Conservation (phyloP, 176 grass and related monocot species). For the bread wheat (Triticum aestivum) region DNA sequence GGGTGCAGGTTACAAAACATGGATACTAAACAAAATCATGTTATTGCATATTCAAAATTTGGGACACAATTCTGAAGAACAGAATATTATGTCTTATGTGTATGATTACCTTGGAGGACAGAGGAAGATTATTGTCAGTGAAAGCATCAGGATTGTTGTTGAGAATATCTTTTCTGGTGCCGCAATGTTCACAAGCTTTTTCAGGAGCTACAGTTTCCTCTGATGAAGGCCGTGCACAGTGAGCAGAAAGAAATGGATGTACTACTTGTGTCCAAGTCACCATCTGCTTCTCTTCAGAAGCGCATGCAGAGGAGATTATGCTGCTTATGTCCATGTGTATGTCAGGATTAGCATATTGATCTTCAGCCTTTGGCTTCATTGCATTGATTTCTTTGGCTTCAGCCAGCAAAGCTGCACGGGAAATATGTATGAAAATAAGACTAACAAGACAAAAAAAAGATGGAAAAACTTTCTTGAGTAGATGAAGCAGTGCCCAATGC, state of each 20-base stretch:
- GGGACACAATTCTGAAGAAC: constrained; percentile 7
- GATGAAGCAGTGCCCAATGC: neutral
- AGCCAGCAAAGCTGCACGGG: constrained; percentile 39
- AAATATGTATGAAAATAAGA: neutral
- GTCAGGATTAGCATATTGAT: constrained; percentile 11
- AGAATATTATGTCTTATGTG: neutral
- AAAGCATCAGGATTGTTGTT: neutral
- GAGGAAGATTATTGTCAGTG: neutral
- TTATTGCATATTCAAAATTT: neutral
- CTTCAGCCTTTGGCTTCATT: neutral
- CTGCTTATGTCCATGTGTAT: constrained; percentile 37
- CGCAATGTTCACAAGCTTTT: constrained; percentile 40
- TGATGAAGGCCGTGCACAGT: neutral
- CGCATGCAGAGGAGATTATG: constrained; percentile 19
- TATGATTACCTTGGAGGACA: constrained; percentile 31
- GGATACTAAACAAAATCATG: neutral
- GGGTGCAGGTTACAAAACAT: neutral
- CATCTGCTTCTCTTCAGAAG: constrained; percentile 30
- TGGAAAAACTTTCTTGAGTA: neutral
- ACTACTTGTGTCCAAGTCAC: constrained; percentile 39
- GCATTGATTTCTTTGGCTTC: constrained; percentile 38
- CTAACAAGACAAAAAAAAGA: neutral
- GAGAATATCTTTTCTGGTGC: neutral
- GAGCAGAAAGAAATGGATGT: constrained; percentile 23
- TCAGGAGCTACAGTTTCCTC: neutral